phyloP scores from a whole-genome alignment of 2,329 filamentous ascomycete species.

The Apiospora pterosperma region DNA sequence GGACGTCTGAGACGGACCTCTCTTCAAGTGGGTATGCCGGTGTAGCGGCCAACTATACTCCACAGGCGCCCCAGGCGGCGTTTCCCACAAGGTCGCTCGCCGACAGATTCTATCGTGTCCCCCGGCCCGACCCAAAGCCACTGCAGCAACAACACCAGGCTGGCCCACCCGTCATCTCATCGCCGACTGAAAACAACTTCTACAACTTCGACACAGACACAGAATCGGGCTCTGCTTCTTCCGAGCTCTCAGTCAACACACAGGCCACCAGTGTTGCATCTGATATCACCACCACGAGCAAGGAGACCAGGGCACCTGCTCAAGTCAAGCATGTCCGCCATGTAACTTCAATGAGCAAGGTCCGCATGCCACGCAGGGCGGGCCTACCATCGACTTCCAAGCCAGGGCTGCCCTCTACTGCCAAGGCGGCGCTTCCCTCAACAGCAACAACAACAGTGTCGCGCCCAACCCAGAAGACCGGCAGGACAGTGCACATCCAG shows the following conservation, averaged over 20 bases:
- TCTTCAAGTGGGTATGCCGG: not conserved
- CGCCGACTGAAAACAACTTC: conserved; percentile 20
- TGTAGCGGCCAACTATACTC: not conserved
- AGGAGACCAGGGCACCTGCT: conserved; percentile 10
- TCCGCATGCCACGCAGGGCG: conserved; percentile 26
- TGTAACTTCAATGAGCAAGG: conserved; percentile 22
- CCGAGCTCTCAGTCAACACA: conserved; percentile 34
- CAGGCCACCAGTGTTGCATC: conserved; percentile 35
- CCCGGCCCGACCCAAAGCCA: not conserved
- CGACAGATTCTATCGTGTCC: not conserved
- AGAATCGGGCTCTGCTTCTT: conserved; percentile 32
- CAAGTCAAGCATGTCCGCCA: conserved; percentile 27
- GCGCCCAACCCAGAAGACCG: not conserved
- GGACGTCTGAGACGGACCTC: not conserved
- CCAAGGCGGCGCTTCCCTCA: not conserved
- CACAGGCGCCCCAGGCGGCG: not conserved
- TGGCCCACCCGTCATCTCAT: not conserved
- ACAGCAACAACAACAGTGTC: not conserved
- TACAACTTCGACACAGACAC: conserved; percentile 28
- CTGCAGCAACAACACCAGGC: not conserved
- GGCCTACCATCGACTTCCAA: conserved; percentile 4
- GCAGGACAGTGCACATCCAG: not conserved
- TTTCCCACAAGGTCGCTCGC: not conserved
- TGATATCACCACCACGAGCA: conserved; percentile 20
- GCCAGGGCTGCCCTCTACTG: not conserved